Base-by-base conservation (phyloP, 1,139 yeast genomes). In the Geotrichum reessii region DNA sequence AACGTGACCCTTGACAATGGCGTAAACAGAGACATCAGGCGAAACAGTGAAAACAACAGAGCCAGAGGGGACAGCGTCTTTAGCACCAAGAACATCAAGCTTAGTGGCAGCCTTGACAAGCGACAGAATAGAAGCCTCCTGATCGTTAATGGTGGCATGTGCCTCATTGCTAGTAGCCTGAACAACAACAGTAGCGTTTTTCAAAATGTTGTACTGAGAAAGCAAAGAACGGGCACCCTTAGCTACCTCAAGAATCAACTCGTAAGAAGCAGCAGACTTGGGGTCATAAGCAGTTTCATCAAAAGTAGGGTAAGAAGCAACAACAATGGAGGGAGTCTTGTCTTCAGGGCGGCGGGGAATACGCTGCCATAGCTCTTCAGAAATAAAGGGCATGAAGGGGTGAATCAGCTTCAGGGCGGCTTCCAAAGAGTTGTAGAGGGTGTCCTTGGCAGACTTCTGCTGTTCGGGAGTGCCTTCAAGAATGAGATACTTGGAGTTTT, bases 321-420 rank as follows among this genome's bases (percentile, higher is more conserved):
- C 82, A 59, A 84, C 84, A 70, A 93, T 89, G n/a, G 96, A 82
- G 55, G 76, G 77, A 25, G 88, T 78, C 19, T 74, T 73, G 69
- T 89, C 97, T 57, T 84, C 78, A 22, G 83, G 82, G 72, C 97
- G 85, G 70, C 89, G 86, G 66, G 99, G 98, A 70, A 93, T 78
- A 76, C 98, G 89, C 78, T 93, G 99, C 98, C 97, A 93, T 87
- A 93, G 83, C 79, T 93, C 99, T 76, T 93, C 99, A 55, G 98
- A 85, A 65, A 93, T 80, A 73, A 83, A 93, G 55, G 99, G 99
- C 99, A 93, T 93, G 79, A 90, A 93, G 73, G 99, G 99, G 72
- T 93, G 98, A 68, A 92, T 93, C 78, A 93, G 75, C 74, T 82
- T 86, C 78, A 93, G 81, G 19, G 97, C 97, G 65, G 89, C 87